These are phyloP conservation scores for Setaria italica DNA, from an alignment of 202 grass and related monocot genomes.

Conservation along the genomic window DNA sequence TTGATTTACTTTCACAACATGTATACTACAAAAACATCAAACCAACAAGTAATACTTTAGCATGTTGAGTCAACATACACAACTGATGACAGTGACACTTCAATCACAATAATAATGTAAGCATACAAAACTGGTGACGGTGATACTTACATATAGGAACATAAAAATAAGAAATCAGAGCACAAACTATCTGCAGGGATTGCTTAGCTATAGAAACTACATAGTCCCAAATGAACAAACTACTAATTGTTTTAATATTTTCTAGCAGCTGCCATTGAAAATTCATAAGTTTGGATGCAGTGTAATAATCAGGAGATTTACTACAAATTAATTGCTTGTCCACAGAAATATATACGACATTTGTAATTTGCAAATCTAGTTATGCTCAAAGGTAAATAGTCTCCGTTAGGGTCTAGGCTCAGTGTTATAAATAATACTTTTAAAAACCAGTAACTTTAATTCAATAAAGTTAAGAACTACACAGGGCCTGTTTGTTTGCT, in stretches of 20 bases:
- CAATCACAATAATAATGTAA: neutral
- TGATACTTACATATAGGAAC: constrained; percentile 10
- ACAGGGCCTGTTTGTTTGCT: too few relatives aligned
- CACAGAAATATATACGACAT: neutral
- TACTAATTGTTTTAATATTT: constrained; percentile 1
- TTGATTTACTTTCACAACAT: constrained; percentile 21
- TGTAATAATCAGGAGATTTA: neutral
- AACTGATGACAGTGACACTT: constrained; percentile 20
- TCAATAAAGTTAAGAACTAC: neutral
- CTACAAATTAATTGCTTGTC: neutral
- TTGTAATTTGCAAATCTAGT: neutral
- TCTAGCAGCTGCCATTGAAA: neutral
- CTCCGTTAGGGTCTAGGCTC: neutral
- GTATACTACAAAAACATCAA: neutral
- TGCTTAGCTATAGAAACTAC: constrained; percentile 3
- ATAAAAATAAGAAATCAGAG: constrained; percentile 10
- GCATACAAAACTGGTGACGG: constrained; percentile 3
- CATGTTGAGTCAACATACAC: neutral
- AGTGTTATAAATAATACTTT: neutral
- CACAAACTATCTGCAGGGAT: neutral
- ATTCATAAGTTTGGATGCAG: constrained; percentile 7
- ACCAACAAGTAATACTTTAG: neutral
- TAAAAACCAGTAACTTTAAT: neutral
- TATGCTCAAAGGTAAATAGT: constrained; percentile 26
- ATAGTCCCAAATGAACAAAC: constrained; percentile 27